Conservation (phyloP, 2,329 filamentous ascomycete genomes). For the Seiridium unicorne region DNA sequence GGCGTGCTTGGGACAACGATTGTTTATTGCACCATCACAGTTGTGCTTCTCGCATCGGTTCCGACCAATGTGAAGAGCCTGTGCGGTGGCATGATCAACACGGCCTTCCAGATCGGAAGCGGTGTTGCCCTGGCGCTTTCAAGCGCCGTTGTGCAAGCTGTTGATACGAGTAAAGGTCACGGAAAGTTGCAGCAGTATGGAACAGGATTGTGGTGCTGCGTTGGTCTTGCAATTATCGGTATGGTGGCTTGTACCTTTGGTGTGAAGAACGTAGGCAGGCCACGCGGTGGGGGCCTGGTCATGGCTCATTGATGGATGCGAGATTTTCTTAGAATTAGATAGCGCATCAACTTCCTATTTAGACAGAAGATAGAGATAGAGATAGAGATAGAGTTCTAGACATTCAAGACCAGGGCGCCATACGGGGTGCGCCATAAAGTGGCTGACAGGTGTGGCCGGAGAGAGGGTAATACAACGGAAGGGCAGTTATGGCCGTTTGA, state of each 20-base stretch:
- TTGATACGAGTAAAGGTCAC: slow-evolving; percentile 34
- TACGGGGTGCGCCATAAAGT: too few species aligned
- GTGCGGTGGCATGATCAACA: slow-evolving; percentile 6
- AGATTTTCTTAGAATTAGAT: neutral
- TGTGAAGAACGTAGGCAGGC: slow-evolving; percentile 13
- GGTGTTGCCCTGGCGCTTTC: slow-evolving; percentile 1
- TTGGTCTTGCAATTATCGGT: slow-evolving; percentile 34
- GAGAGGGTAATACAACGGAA: too few species aligned
- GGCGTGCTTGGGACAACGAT: slow-evolving; percentile 37
- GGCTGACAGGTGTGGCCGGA: too few species aligned
- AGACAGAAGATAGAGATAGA: too few species aligned
- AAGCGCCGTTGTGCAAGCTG: slow-evolving; percentile 29
- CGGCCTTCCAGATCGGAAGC: slow-evolving; percentile 3
- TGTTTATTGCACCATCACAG: slow-evolving; percentile 40
- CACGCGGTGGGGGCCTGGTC: neutral
- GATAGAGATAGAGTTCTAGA: too few species aligned
- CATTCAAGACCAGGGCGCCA: too few species aligned
- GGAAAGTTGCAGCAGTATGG: slow-evolving; percentile 30
- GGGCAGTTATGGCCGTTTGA: too few species aligned
- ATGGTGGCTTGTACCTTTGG: slow-evolving; percentile 23
- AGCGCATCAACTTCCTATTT: too few species aligned
- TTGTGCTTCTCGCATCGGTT: slow-evolving; percentile 35
- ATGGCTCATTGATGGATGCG: neutral
- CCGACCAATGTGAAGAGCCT: slow-evolving; percentile 37
- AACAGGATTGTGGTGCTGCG: slow-evolving; percentile 39